Conservation (phyloP, 2,329 filamentous ascomycete genomes). For the Alternaria postmessia region DNA sequence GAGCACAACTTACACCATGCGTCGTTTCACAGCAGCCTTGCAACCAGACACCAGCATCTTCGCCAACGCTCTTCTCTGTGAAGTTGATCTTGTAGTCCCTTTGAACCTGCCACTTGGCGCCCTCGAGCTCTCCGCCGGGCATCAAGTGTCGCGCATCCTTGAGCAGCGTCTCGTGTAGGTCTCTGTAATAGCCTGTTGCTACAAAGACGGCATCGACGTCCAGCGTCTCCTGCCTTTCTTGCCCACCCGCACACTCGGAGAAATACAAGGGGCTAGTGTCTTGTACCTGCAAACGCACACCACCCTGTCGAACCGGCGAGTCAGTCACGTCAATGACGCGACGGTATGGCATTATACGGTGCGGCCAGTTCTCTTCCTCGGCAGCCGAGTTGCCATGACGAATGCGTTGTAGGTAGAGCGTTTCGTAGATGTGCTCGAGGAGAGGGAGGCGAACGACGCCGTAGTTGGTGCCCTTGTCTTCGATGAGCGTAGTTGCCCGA, state of each 20-base stretch:
- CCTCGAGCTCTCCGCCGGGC: slow-evolving; percentile 57
- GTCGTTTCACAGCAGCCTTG: slow-evolving; percentile 94
- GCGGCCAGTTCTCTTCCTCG: slow-evolving; percentile 79
- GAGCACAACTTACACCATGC: slow-evolving; percentile 75
- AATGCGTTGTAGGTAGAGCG: slow-evolving; percentile 85
- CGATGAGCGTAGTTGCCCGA: slow-evolving; percentile 68
- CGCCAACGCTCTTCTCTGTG: slow-evolving; percentile 70
- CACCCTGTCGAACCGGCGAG: slow-evolving; percentile 41
- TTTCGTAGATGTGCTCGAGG: slow-evolving; percentile 87
- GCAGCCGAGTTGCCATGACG: slow-evolving; percentile 61
- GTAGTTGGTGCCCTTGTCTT: slow-evolving; percentile 89
- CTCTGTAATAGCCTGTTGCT: slow-evolving; percentile 84
- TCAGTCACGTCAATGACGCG: slow-evolving; percentile 71
- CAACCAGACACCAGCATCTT: slow-evolving; percentile 83
- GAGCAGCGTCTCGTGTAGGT: slow-evolving; percentile 80
- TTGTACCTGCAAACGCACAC: slow-evolving; percentile 60
- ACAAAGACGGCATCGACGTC: slow-evolving; percentile 84
- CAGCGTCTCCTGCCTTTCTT: slow-evolving; percentile 64
- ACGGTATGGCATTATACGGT: slow-evolving; percentile 77
- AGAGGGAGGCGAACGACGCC: slow-evolving; percentile 90
- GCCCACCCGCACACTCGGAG: slow-evolving; percentile 47
- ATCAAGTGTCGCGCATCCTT: slow-evolving; percentile 70
- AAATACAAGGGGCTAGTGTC: slow-evolving; percentile 54
- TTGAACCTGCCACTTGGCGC: slow-evolving; percentile 69
- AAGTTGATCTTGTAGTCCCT: slow-evolving; percentile 84